These are phyloP conservation scores for Zygnema cylindricum DNA, from an alignment of 139 green algal genomes.

Conservation along the genomic window DNA sequence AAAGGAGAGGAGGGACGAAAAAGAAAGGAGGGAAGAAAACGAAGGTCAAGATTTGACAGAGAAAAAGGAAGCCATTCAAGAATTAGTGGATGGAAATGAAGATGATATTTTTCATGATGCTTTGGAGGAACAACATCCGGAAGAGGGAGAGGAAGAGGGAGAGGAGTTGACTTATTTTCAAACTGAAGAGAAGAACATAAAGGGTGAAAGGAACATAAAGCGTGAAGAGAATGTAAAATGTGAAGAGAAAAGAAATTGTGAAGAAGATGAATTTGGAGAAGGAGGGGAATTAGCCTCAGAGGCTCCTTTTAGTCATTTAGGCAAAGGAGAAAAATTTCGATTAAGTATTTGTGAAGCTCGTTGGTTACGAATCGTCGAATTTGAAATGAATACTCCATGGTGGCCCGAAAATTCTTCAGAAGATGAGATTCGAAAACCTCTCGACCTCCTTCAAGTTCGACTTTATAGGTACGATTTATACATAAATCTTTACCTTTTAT, in stretches of 20 bases:
- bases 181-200: not conserved
- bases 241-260: too few relatives aligned
- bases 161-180: too few relatives aligned
- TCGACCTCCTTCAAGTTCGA: constrained; percentile 14
- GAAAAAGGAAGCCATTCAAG: not conserved
- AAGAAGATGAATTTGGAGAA: not conserved
- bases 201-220: not conserved
- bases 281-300: not conserved
- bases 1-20: too few relatives aligned
- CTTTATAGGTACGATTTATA: not conserved
- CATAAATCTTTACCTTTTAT: too few relatives aligned
- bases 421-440: not conserved
- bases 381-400: not conserved
- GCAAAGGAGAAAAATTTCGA: not conserved
- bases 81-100: not conserved
- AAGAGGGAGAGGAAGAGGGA: not conserved
- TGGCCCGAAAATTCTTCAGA: not conserved
- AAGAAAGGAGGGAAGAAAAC: too few relatives aligned
- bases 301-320: not conserved
- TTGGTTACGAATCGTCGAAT: not conserved
- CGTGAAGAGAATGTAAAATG: too few relatives aligned
- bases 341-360: not conserved
- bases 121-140: not conserved
- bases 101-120: not conserved
- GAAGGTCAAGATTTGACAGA: not conserved